Conservation (phyloP, 129 eudicot species). For the Lactuca saligna region DNA sequence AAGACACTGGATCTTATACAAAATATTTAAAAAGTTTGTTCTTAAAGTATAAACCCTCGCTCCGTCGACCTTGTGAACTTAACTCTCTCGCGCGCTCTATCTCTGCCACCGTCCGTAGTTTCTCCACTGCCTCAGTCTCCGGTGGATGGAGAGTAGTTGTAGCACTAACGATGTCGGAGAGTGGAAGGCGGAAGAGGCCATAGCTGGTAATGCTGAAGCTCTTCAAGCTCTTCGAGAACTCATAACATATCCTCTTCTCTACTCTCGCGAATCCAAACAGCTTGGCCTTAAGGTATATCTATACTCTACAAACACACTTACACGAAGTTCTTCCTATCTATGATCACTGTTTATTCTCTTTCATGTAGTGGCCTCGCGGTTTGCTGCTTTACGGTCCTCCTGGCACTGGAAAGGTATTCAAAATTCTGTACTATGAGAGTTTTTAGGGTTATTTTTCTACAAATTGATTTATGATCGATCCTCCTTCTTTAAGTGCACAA, state of each 20-base stretch:
- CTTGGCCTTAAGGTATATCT: constrained; percentile 65
- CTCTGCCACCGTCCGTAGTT: constrained; percentile 6
- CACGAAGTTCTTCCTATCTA: neutral
- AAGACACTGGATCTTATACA: neutral
- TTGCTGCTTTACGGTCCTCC: constrained; percentile 94
- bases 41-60: constrained; percentile 18
- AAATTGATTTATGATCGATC: neutral
- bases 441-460: neutral
- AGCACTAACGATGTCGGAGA: constrained; percentile 26
- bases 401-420: constrained; percentile 90
- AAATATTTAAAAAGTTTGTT: neutral
- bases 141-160: constrained; percentile 36
- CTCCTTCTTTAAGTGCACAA: neutral
- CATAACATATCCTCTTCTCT: constrained; percentile 63
- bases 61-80: neutral
- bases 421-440: neutral
- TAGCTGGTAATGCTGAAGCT: constrained; percentile 83
- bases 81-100: constrained; percentile 1
- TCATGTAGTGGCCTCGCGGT: constrained; percentile 81
- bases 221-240: constrained; percentile 86
- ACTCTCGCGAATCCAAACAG: constrained; percentile 47
- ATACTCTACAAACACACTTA: neutral
- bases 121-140: constrained; percentile 6
- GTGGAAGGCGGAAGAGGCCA: constrained; percentile 78
- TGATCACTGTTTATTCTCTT: neutral